A percentile compares a stretch with the other conserved stretches of the same genome.
Evolutionary conservation across 257 asterid species (phyloP).

Genomic region (Vinca minor): DNA sequence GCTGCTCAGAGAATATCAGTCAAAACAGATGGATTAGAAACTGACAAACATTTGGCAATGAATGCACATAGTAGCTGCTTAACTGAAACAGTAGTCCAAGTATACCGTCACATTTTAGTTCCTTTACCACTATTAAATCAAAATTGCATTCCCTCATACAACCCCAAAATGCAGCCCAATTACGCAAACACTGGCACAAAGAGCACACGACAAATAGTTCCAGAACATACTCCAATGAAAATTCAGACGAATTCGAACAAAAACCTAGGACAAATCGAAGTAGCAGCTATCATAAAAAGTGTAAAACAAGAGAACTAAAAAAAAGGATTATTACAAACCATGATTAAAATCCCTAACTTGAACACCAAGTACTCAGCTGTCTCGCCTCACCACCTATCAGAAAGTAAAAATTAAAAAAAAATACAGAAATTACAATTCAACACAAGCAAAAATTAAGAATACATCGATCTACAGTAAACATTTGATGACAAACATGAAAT

Average conservation of each 20-base stretch:
- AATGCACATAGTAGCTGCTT: too few species aligned
- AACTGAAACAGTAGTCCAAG: too few species aligned
- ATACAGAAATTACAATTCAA: too few species aligned
- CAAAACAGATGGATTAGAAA: too few species aligned
- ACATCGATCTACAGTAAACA: too few species aligned
- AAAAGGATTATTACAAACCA: not conserved
- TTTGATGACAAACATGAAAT: too few species aligned
- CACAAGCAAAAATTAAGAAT: too few species aligned
- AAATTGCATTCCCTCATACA: too few species aligned
- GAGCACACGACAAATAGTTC: not conserved
- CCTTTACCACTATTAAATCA: not conserved
- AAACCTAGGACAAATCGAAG: too few species aligned
- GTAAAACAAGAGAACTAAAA: not conserved
- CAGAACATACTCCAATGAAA: not conserved
- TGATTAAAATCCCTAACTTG: conserved; percentile 2
- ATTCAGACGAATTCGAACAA: not conserved
- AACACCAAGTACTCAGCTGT: not conserved
- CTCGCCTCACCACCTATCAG: not conserved
- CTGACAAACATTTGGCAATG: too few species aligned
- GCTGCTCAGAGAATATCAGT: too few species aligned
- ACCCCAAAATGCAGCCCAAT: not conserved
- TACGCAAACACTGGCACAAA: not conserved
- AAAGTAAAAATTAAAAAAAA: not conserved
- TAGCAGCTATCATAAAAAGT: not conserved
- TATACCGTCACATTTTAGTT: too few species aligned